Evolutionary conservation across 1,139 yeast species (phyloP), one percentile per base, ranked within the genome.

Genomic region (Arxiozyma telluris): DNA sequence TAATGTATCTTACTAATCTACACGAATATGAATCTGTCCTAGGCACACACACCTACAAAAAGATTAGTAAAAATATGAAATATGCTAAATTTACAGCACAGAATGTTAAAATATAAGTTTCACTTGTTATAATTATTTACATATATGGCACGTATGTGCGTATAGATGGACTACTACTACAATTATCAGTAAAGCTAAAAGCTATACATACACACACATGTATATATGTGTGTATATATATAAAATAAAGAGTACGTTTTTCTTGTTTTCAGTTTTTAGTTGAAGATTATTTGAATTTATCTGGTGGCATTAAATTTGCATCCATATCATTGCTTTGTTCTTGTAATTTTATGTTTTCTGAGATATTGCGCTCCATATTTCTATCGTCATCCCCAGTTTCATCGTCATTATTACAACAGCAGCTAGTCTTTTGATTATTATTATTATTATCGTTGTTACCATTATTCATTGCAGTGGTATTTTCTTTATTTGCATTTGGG

Each of bases 271-370:
- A 5, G 11, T 27, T 27, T 27, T 2, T 27, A 17, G 2, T n/a
- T 20, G 12, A 15, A 15, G n/a, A 34, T 50, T 44, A 51, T 12
- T 50, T 57, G 48, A 61, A 61, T 44, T 61, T 64, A 49, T 65
- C 68, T 18, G 68, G 61, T 12, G 71, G 70, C 53, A 64, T 50
- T 23, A 66, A 47, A 42, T 63, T 63, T 18, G 62, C 58, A 50
- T 66, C 67, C 71, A 67, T 67, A 52, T 58, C 62, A 20, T 64
- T 67, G 6, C 64, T 56, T 53, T 65, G 68, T 51, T 66, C 69
- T 49, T 62, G 66, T 39, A 58, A 50, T 53, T 56, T 64, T 7
- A 62, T 56, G 23, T 58, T 55, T 53, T 63, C 68, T 9, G 57
- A 54, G 12, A 63, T 58, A 27, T 60, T 57, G 41, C 62, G 57